Evolutionary conservation across 768 basidiomycete genomes (phyloP), one percentile per base, ranked within the genome.

Genomic region (Boletus pseudo-olivaceus): DNA sequence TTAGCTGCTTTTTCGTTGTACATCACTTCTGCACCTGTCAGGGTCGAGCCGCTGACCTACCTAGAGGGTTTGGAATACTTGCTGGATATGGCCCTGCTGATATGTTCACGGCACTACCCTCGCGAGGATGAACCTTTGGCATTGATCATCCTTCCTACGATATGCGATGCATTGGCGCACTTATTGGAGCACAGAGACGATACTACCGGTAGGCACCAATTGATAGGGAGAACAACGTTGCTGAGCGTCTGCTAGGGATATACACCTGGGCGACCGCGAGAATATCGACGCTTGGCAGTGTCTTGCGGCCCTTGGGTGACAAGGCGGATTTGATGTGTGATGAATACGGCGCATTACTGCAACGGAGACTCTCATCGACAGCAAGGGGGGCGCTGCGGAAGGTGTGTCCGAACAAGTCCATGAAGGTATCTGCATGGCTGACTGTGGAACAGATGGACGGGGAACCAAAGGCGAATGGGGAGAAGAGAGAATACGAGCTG

Each of bases 41-140:
- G 54, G 1, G 65, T 64, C 39, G 75, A 76, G 47, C 57, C 76
- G 3, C 63, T 83, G 30, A 65, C 69, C 37, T 71, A 71, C 52
- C 70, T 75, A 10, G 84, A 86, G 48, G 64, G 64, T 15, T 53
- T 67, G 54, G 72, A 79, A 42, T 75, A 79, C 61, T 64, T 89
- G 48, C 67, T 79, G 29, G 79, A 82, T 49, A 67, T 73, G 1
- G 61, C 83, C 7, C 58, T 83, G 7, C 67, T 81, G 35, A 78
- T 83, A 34, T 61, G 82, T 32, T 71, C 75, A n/a, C 72, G 68
- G 26, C 68, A 78, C 39, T 76, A 77, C 51, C 33, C 67, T n/a
- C 74, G 67, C 27, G 77, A 79, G 34, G 76, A 82, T 29, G 79
- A 80, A 54, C 70, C 78, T 2, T 69, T 86, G 26, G 79, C 79